phyloP scores from a whole-genome alignment of 2,329 filamentous ascomycete genomes.

The Lecanicillium sp. region DNA sequence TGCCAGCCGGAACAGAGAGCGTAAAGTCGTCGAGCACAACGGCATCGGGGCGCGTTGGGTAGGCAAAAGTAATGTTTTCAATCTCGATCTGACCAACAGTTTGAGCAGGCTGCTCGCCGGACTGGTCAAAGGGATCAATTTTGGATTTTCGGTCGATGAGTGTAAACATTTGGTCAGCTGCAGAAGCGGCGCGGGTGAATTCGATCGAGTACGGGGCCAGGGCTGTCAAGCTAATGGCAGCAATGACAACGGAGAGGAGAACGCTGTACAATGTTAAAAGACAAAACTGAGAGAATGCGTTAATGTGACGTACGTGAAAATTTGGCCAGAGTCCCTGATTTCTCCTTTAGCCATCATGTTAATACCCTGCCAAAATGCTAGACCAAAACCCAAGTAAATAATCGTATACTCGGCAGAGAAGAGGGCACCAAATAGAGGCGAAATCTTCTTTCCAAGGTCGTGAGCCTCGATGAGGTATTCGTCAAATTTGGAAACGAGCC shows the following conservation, averaged over 20 bases:
- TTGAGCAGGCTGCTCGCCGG: conserved; percentile 20
- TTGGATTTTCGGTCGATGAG: conserved; percentile 28
- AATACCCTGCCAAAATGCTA: conserved; percentile 38
- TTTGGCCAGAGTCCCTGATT: conserved; percentile 26
- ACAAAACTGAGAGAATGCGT: background rate
- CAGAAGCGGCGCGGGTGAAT: conserved; percentile 28
- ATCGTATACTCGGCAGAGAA: conserved; percentile 31
- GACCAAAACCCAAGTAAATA: conserved; percentile 32
- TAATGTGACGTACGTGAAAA: conserved; percentile 26
- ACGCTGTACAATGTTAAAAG: conserved; percentile 18
- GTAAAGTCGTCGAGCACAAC: conserved; percentile 33
- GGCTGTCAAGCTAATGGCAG: conserved; percentile 24
- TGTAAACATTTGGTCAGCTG: conserved; percentile 25
- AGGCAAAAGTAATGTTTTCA: conserved; percentile 33
- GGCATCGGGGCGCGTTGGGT: conserved; percentile 34
- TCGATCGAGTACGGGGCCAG: conserved; percentile 28
- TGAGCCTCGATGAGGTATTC: conserved; percentile 27
- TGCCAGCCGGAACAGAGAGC: conserved; percentile 34
- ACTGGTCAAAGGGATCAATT: conserved; percentile 26
- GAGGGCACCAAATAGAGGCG: conserved; percentile 26
- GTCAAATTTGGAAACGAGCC: conserved; percentile 30
- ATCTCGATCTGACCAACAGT: conserved; percentile 27
- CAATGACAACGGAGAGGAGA: conserved; percentile 29
- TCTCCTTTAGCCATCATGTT: conserved; percentile 27
- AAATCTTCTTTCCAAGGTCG: conserved; percentile 27